phyloP scores from a whole-genome alignment of 768 basidiomycete genomes.

The Lentinula sp. region DNA sequence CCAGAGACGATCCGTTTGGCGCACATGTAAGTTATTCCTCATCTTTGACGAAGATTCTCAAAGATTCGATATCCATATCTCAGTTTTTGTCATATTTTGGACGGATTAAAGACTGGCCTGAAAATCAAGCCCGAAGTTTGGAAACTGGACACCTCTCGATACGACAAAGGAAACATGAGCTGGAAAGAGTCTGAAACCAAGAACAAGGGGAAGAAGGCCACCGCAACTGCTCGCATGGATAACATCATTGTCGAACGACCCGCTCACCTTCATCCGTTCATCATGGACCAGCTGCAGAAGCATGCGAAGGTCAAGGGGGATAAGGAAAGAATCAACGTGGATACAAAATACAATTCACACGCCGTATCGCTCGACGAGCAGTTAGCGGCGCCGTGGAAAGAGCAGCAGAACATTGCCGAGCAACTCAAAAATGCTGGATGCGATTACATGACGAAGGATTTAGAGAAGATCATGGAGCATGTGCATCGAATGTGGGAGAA shows the following conservation, averaged over 20 bases:
- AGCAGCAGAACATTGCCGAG: conserved; percentile 19
- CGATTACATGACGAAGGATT: conserved; percentile 21
- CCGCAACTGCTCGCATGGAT: conserved; percentile 1
- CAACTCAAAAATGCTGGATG: conserved; percentile 15
- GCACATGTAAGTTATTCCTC: conserved; percentile 28
- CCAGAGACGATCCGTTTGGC: conserved; percentile 29
- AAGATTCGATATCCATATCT: neutral
- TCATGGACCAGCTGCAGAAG: conserved; percentile 36
- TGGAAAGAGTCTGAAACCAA: conserved; percentile 26
- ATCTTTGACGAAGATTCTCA: too few relatives aligned
- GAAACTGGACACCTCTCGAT: conserved; percentile 13
- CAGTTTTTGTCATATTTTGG: conserved; percentile 33
- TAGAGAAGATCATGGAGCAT: conserved; percentile 32
- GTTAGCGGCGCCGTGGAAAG: conserved; percentile 25
- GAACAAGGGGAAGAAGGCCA: conserved; percentile 11
- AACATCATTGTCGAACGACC: conserved; percentile 20
- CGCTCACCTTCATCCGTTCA: conserved; percentile 20
- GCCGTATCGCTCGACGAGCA: conserved; percentile 19
- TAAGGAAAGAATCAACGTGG: conserved; percentile 19
- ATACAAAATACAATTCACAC: conserved; percentile 17
- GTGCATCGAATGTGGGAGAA: conserved; percentile 27
- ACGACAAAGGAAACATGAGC: conserved; percentile 5
- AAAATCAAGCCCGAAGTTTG: conserved; percentile 17
- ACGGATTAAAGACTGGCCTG: conserved; percentile 34
- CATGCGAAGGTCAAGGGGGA: conserved; percentile 20